Percentiles rank a stretch among this genome's conserved stretches.
These are phyloP conservation scores for Ophiocordyceps camponoti-floridani DNA, from an alignment of 2,329 filamentous ascomycete species.

Conservation along the genomic window DNA sequence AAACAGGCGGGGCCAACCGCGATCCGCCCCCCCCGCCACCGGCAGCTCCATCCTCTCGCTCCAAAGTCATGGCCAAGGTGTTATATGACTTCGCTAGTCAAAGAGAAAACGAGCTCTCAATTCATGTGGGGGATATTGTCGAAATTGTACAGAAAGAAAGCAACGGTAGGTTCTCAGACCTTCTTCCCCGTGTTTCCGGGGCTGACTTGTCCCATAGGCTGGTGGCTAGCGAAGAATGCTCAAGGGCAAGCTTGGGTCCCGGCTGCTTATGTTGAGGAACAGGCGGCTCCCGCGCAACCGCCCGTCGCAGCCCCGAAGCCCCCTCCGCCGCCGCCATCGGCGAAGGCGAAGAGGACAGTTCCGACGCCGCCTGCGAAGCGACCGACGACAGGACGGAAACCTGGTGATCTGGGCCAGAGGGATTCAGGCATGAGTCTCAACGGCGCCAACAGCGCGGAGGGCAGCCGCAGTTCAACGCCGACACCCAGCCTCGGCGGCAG, in stretches of 20 bases:
- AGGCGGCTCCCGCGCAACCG: conserved; percentile 38
- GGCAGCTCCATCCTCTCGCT: conserved; percentile 36
- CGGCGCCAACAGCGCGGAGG: conserved; percentile 33
- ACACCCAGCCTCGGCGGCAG: conserved; percentile 56
- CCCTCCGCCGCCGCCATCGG: conserved; percentile 44
- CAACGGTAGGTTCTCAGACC: conserved; percentile 51
- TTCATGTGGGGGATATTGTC: conserved; percentile 64
- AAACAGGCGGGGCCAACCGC: conserved; percentile 31
- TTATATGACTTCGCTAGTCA: conserved; percentile 84
- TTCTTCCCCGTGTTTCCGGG: not conserved
- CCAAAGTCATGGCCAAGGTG: conserved; percentile 73
- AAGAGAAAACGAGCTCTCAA: conserved; percentile 67
- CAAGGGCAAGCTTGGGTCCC: conserved; percentile 80
- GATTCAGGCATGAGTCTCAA: conserved; percentile 52
- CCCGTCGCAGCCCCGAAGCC: conserved; percentile 31
- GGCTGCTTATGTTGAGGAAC: conserved; percentile 83
- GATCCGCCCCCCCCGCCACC: conserved; percentile 50
- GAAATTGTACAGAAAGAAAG: conserved; percentile 86
- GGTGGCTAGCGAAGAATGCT: conserved; percentile 78
- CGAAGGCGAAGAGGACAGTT: conserved; percentile 47
- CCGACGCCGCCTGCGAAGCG: conserved; percentile 68
- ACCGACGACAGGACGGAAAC: conserved; percentile 55
- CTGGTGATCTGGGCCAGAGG: conserved; percentile 48
- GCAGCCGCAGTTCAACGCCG: conserved; percentile 53
- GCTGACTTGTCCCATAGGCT: conserved; percentile 43